Conservation (phyloP, 345 rosid species). For the Excoecaria cochinchinensis region DNA sequence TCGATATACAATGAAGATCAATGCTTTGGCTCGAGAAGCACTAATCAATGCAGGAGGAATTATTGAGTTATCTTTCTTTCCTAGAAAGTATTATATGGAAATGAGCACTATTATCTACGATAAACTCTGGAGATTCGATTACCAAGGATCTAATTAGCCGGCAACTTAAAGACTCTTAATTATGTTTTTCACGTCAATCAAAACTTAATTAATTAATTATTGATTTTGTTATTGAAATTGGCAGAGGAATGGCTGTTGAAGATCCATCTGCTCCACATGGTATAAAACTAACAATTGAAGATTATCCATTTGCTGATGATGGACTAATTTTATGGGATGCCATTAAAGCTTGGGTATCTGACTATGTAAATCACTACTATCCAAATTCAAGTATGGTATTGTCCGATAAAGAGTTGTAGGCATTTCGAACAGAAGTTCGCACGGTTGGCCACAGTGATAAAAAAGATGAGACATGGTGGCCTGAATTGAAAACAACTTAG, state of each 20-base stretch:
- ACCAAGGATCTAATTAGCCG: slow-evolving; percentile 54
- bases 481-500: slow-evolving; percentile 31
- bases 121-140: slow-evolving; percentile 51
- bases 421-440: slow-evolving; percentile 54
- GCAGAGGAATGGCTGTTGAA: slow-evolving; percentile 60
- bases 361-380: slow-evolving; percentile 49
- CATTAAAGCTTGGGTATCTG: slow-evolving; percentile 45
- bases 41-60: slow-evolving; percentile 55
- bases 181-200: too few relatives aligned
- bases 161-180: slow-evolving; percentile 12
- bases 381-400: slow-evolving; percentile 23
- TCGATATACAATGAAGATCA: slow-evolving; percentile 77
- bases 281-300: slow-evolving; percentile 47
- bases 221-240: neutral
- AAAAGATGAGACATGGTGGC: slow-evolving; percentile 59
- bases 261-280: slow-evolving; percentile 57
- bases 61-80: slow-evolving; percentile 58
- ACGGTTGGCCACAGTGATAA: slow-evolving; percentile 55
- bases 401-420: slow-evolving; percentile 50
- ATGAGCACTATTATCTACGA: slow-evolving; percentile 56
- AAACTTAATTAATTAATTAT: neutral
- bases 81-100: slow-evolving; percentile 53
- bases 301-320: slow-evolving; percentile 59
- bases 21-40: slow-evolving; percentile 57
- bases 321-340: slow-evolving; percentile 53